Conservation (phyloP, 495 filamentous ascomycete genomes). For the Trichocladium antarcticum region DNA sequence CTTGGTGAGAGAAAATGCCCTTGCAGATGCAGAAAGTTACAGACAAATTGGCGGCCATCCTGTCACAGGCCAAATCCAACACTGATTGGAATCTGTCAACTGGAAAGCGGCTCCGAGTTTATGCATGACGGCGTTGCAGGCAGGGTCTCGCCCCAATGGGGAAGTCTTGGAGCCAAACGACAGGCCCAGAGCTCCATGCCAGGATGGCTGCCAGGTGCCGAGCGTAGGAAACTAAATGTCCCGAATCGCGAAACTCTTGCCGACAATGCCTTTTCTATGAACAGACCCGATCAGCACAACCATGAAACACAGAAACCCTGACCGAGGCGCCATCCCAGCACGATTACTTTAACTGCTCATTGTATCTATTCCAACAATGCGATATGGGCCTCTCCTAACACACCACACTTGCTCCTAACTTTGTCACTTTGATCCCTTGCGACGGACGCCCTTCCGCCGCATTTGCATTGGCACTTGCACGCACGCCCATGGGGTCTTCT, state of each 20-base stretch:
- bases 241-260: neutral
- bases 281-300: slow-evolving; percentile 7
- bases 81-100: no score
- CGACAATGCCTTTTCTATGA: slow-evolving; percentile 18
- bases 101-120: no score
- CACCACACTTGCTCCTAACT: neutral
- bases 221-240: neutral
- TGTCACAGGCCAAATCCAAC: no score
- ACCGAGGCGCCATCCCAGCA: slow-evolving; percentile 8
- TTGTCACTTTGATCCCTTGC: no score
- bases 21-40: no score
- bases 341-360: neutral
- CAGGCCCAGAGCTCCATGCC: slow-evolving; percentile 12
- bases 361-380: neutral
- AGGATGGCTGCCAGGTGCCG: slow-evolving; percentile 5
- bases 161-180: slow-evolving; percentile 7
- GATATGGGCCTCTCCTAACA: neutral
- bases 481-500: neutral
- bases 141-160: neutral
- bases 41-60: no score
- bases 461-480: neutral
- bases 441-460: no score
- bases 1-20: no score
- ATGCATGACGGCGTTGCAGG: no score
- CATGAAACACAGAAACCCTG: slow-evolving; percentile 20